Percentiles rank a stretch among this genome's conserved stretches.
phyloP scores from a whole-genome alignment of 106 monocot species.

The Allium cepa region DNA sequence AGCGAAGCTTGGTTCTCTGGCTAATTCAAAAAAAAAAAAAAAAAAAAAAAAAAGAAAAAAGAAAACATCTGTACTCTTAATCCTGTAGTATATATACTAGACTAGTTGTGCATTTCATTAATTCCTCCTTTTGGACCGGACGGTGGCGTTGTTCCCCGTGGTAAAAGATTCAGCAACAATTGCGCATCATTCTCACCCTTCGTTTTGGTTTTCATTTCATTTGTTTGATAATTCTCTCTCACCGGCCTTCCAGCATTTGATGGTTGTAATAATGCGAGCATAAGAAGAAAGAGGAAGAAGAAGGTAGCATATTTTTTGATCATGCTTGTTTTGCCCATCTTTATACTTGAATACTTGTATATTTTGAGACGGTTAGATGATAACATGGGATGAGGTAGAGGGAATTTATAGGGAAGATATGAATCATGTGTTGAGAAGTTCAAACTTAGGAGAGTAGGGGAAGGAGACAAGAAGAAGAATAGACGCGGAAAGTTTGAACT shows the following conservation, averaged over 20 bases:
- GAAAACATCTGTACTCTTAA: too few relatives aligned
- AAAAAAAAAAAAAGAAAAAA: too few relatives aligned
- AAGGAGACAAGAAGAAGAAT: background rate
- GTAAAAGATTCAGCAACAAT: conserved; percentile 18
- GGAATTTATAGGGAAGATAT: background rate
- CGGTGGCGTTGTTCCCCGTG: conserved; percentile 1
- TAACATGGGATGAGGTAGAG: background rate
- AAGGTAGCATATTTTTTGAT: background rate
- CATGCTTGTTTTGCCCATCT: too few relatives aligned
- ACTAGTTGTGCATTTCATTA: conserved; percentile 6
- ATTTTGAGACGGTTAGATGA: too few relatives aligned
- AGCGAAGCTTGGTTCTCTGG: too few relatives aligned
- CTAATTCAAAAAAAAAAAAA: too few relatives aligned
- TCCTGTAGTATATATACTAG: too few relatives aligned
- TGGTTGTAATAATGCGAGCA: background rate
- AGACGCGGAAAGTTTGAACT: conserved; percentile 3
- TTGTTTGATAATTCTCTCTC: background rate
- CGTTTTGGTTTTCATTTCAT: background rate
- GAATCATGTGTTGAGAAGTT: conserved; percentile 4
- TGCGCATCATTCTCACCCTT: background rate
- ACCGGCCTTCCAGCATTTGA: conserved; percentile 8
- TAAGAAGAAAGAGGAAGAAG: background rate
- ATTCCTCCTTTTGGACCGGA: conserved; percentile 10
- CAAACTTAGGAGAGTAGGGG: background rate
- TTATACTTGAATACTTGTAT: too few relatives aligned